phyloP scores from a whole-genome alignment of 148 eudicot species.

The Persicaria maculosa region DNA sequence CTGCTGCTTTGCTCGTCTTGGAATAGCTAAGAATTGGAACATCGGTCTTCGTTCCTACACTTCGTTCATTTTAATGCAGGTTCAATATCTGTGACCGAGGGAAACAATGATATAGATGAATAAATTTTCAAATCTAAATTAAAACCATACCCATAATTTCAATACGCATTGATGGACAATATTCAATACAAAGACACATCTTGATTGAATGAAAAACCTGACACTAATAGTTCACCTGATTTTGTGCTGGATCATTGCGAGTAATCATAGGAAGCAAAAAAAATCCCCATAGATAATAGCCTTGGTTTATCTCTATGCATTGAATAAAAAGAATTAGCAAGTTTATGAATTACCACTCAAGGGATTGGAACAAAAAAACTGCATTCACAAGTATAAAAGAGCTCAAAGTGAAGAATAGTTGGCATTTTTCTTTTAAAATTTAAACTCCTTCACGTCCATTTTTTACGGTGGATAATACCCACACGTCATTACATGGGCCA shows the following conservation, averaged over 20 bases:
- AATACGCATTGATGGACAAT: neutral
- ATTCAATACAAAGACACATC: neutral
- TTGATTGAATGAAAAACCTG: neutral
- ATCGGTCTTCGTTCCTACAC: neutral
- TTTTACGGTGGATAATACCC: slow-evolving; percentile 51
- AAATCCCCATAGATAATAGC: slow-evolving; percentile 1
- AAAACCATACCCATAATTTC: neutral
- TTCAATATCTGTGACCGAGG: neutral
- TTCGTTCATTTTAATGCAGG: neutral
- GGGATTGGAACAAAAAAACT: too few species aligned
- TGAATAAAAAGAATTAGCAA: neutral
- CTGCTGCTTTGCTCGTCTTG: neutral
- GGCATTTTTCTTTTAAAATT: slow-evolving; percentile 50
- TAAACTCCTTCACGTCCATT: slow-evolving; percentile 32
- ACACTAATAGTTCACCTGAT: neutral
- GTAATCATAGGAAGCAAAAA: neutral
- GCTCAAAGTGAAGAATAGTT: slow-evolving; percentile 34
- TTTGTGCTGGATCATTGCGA: neutral
- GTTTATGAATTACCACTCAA: neutral
- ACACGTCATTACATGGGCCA: slow-evolving; percentile 22
- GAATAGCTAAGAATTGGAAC: neutral
- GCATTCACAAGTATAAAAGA: neutral
- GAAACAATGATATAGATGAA: neutral
- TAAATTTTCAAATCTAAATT: neutral
- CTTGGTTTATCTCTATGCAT: neutral